phyloP scores from a whole-genome alignment of 371 early-diverging fungal species.

The Sporodiniella umbellata region DNA sequence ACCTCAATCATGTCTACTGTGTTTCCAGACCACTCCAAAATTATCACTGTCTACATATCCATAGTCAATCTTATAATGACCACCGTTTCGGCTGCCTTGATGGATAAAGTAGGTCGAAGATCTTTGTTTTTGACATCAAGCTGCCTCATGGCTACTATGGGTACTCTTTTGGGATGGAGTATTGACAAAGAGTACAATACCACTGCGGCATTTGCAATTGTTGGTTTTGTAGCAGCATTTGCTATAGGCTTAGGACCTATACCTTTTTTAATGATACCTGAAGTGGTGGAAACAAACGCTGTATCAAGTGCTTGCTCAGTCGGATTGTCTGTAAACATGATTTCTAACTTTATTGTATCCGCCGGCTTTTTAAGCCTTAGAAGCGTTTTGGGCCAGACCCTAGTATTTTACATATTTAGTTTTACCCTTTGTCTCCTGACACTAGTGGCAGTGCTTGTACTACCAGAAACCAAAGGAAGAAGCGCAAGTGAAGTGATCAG shows the following conservation, averaged over 20 bases:
- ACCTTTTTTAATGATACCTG: slow-evolving; percentile 85
- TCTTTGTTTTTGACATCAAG: slow-evolving; percentile 71
- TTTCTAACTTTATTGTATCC: slow-evolving; percentile 68
- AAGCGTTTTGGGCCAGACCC: slow-evolving; percentile 53
- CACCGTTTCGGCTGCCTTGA: slow-evolving; percentile 63
- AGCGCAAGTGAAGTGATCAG: slow-evolving; percentile 44
- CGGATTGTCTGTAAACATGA: slow-evolving; percentile 73
- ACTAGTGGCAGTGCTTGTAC: slow-evolving; percentile 48
- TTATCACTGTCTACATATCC: slow-evolving; percentile 71
- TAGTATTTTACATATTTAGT: slow-evolving; percentile 76
- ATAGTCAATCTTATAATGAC: slow-evolving; percentile 78
- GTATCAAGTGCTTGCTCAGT: slow-evolving; percentile 69
- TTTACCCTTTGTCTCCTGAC: slow-evolving; percentile 37
- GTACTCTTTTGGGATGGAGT: slow-evolving; percentile 59
- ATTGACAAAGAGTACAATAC: slow-evolving; percentile 46
- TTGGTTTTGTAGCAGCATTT: slow-evolving; percentile 81
- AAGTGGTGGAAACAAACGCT: slow-evolving; percentile 74
- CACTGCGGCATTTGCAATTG: slow-evolving; percentile 68
- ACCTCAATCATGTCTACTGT: slow-evolving; percentile 70
- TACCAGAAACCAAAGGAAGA: slow-evolving; percentile 85
- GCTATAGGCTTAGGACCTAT: slow-evolving; percentile 89
- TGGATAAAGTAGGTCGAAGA: slow-evolving; percentile 84
- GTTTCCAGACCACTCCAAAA: slow-evolving; percentile 57
- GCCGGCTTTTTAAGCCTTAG: slow-evolving; percentile 60
- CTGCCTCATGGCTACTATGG: slow-evolving; percentile 55